phyloP scores from a whole-genome alignment of 1,139 yeast genomes.

The Ogataea hybrid region DNA sequence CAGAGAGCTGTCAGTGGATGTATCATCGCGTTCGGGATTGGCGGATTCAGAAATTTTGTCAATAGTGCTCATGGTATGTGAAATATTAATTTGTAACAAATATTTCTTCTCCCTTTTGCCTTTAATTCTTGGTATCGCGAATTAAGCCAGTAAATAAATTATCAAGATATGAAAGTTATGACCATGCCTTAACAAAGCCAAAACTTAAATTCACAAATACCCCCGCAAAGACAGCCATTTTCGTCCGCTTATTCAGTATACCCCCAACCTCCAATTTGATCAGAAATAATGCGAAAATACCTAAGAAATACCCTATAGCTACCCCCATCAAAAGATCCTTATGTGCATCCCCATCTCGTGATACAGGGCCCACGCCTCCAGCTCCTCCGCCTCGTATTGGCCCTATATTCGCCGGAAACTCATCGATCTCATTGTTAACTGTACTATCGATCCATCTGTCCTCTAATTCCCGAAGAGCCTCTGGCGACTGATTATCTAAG shows the following conservation, averaged over 20 bases:
- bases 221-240: conserved; percentile 64
- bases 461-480: conserved; percentile 61
- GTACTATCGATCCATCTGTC: conserved; percentile 92
- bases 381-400: conserved; percentile 15
- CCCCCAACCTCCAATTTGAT: conserved; percentile 53
- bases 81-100: not conserved
- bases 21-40: conserved; percentile 8
- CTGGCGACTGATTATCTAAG: conserved; percentile 31
- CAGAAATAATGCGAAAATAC: conserved; percentile 57
- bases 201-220: conserved; percentile 55
- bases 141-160: not conserved
- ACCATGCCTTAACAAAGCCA: conserved; percentile 41
- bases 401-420: conserved; percentile 32
- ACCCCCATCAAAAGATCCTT: conserved; percentile 64
- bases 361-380: conserved; percentile 11
- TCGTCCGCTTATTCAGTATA: conserved; percentile 55
- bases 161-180: conserved; percentile 5
- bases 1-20: conserved; percentile 33
- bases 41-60: conserved; percentile 7
- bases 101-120: not conserved
- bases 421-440: conserved; percentile 46
- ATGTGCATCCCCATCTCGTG: conserved; percentile 42
- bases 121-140: conserved; percentile 1
- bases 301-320: conserved; percentile 60
- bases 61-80: not conserved